Evolutionary conservation across 202 grass and related monocot species (phyloP), one percentile per base, ranked within the genome.

Genomic region (Dendrocalamus latiflorus): DNA sequence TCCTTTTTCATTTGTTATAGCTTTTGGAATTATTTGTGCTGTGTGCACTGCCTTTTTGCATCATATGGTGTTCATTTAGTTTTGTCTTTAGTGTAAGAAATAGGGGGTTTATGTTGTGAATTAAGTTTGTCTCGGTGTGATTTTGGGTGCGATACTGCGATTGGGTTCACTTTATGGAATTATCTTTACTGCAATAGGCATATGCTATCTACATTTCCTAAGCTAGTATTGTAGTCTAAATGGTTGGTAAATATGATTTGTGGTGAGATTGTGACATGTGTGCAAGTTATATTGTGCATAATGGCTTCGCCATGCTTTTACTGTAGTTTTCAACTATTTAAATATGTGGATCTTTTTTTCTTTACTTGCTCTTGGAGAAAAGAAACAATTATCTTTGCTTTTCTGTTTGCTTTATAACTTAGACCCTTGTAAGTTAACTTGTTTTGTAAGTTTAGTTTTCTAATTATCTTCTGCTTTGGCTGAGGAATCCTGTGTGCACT

Each of bases 31-130:
- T 63, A 7, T 64, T 24, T 86, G 49, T 65, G 65, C 16, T 21
- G 6, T 62, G n/a, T 21, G 44, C 30, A 78, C 30, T 11, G 6
- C 53, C 56, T 72, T 64, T 64, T 64, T 22, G 14, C n/a, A 84
- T 65, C 14, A 64, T 44, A 65, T 47, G 18, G 8, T 74, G 60
- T 36, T 65, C 30, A 47, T 72, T 65, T 54, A 34, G 28, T 15
- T 64, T 68, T 84, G 82, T 61, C 42, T 17, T 58, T 36, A 24
- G 11, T 68, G 24, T 42, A 79, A 80, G n/a, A 65, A 79, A 66
- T 9, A 2, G 4, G 1, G 3, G 2, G 78, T 45, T 15, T 16
- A n/a, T 41, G 28, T 15, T 30, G 24, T 42, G 58, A 65, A 64
- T 64, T 16, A 74, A 68, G 9, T 66, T 67, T 76, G 12, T 45